A percentile compares a stretch with the other conserved stretches of the same genome.
Conservation (phyloP, 225 moss, liverwort and hornwort genomes). For the Pseudoscleropodium purum region DNA sequence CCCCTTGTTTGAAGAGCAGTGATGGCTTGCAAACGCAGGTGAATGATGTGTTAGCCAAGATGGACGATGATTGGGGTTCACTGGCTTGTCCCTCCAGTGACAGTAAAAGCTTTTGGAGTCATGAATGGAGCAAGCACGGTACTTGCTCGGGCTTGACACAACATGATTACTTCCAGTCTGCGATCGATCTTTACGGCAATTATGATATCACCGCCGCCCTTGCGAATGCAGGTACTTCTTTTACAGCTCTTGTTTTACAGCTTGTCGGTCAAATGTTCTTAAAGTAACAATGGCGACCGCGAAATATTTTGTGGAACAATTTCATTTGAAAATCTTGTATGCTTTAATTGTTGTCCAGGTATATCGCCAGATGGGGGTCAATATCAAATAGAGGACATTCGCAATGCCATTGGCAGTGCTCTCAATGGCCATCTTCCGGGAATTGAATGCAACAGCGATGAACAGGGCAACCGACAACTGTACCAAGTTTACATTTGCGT, state of each 20-base stretch:
- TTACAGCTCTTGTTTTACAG: not conserved
- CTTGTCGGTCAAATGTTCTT: not conserved
- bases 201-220: slow-evolving; percentile 53
- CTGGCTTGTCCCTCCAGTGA: slow-evolving; percentile 72
- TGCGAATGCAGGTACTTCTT: slow-evolving; percentile 34
- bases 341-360: slow-evolving; percentile 22
- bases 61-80: slow-evolving; percentile 68
- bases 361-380: slow-evolving; percentile 41
- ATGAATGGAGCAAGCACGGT: slow-evolving; percentile 91
- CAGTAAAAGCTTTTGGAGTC: slow-evolving; percentile 56
- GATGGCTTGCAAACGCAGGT: slow-evolving; percentile 21
- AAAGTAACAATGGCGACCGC: not conserved
- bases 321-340: not conserved
- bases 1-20: not conserved
- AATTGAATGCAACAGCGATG: slow-evolving; percentile 69
- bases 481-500: slow-evolving; percentile 91
- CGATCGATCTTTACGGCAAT: slow-evolving; percentile 29
- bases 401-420: slow-evolving; percentile 17
- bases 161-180: slow-evolving; percentile 49
- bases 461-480: slow-evolving; percentile 31
- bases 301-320: not conserved
- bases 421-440: slow-evolving; percentile 59
- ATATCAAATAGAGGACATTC: slow-evolving; percentile 34
- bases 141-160: slow-evolving; percentile 69
- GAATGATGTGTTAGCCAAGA: slow-evolving; percentile 27